phyloP scores from a whole-genome alignment of 306 rosid species.

The Cucurbita argyrosperma region DNA sequence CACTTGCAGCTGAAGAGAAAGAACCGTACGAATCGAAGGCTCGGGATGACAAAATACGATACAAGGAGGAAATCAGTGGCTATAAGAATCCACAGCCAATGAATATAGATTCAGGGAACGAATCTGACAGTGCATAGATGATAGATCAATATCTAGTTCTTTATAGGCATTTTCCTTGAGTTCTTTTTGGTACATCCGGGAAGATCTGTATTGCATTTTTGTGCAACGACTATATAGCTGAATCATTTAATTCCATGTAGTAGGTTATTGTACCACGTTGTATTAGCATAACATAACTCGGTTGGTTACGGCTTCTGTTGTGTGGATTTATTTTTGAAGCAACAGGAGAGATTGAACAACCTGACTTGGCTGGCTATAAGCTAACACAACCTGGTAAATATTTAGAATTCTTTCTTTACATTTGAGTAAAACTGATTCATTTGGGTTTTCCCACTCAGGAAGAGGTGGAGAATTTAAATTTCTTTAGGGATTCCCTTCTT shows the following conservation, averaged over 20 bases:
- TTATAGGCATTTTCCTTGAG: neutral
- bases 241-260: neutral
- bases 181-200: neutral
- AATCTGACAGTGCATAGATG: conserved; percentile 50
- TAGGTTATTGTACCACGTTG: neutral
- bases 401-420: neutral
- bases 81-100: conserved; percentile 83
- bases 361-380: neutral
- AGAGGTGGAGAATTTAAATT: no score
- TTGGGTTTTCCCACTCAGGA: no score
- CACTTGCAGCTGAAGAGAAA: conserved; percentile 41
- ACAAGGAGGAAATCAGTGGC: conserved; percentile 80
- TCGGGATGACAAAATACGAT: conserved; percentile 73
- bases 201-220: neutral
- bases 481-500: no score
- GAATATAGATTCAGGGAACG: conserved; percentile 78
- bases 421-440: neutral
- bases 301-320: neutral
- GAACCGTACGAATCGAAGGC: conserved; percentile 75
- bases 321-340: neutral
- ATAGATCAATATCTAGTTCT: neutral
- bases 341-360: neutral
- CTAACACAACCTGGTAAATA: neutral
- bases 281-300: neutral
- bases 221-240: neutral